Conservation (phyloP, 129 eudicot species). For the Flaveria trinervia region DNA sequence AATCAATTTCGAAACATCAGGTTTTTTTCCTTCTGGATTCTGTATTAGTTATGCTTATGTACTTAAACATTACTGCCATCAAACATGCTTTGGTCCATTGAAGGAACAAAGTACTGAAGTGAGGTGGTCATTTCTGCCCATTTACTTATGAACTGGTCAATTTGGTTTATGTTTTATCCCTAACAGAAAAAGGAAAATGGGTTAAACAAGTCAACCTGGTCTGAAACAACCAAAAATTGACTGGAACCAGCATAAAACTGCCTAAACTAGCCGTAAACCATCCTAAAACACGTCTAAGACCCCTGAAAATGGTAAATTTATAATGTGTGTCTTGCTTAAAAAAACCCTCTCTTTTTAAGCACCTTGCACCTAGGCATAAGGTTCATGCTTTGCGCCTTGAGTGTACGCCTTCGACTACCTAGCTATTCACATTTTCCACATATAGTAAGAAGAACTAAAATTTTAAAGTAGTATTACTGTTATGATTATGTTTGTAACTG, state of each 20-base stretch:
- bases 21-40: slow-evolving; percentile 29
- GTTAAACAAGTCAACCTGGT: neutral
- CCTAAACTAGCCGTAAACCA: too few species aligned
- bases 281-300: neutral
- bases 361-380: too few species aligned
- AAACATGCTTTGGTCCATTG: neutral
- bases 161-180: neutral
- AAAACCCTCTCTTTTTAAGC: too few species aligned
- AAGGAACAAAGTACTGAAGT: neutral
- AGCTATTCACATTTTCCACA: neutral
- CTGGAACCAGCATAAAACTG: too few species aligned
- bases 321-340: too few species aligned
- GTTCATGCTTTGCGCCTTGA: too few species aligned
- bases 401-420: neutral
- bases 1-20: slow-evolving; percentile 87
- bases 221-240: too few species aligned
- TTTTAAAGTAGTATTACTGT: neutral
- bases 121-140: neutral
- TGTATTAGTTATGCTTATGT: slow-evolving; percentile 4
- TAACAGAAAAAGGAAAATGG: neutral
- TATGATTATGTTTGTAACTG: neutral
- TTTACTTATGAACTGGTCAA: neutral
- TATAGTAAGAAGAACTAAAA: neutral
- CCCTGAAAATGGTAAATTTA: too few species aligned
- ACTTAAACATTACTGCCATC: neutral